These are phyloP conservation scores for Penicillium sclerotigenum DNA, from an alignment of 2,329 filamentous ascomycete genomes.

Conservation along the genomic window DNA sequence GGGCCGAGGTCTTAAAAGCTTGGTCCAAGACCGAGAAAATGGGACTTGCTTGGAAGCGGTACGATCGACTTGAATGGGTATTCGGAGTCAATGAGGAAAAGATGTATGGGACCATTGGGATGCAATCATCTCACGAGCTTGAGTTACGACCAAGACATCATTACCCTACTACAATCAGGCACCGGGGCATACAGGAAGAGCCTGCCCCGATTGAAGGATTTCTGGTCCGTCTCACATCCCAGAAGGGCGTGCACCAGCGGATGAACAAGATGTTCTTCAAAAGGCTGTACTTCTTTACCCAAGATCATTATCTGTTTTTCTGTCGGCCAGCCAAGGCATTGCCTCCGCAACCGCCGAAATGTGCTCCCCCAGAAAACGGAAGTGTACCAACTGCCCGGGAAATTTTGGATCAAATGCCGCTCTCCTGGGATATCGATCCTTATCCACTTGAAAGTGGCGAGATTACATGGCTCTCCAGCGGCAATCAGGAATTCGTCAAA, in stretches of 20 bases:
- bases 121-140: constrained; percentile 64
- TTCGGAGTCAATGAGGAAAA: constrained; percentile 63
- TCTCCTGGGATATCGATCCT: constrained; percentile 61
- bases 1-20: constrained; percentile 56
- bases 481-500: constrained; percentile 46
- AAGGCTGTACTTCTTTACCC: constrained; percentile 62
- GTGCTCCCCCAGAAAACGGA: constrained; percentile 44
- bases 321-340: constrained; percentile 58
- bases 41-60: constrained; percentile 66
- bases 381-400: constrained; percentile 54
- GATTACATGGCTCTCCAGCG: constrained; percentile 56
- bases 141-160: constrained; percentile 64
- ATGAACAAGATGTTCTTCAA: constrained; percentile 63
- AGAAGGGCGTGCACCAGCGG: constrained; percentile 57
- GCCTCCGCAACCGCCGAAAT: constrained; percentile 58
- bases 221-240: constrained; percentile 61
- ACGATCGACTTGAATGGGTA: constrained; percentile 67
- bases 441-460: constrained; percentile 55
- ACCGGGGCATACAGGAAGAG: constrained; percentile 49
- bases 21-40: constrained; percentile 60
- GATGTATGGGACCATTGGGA: constrained; percentile 67
- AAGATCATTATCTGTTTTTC: constrained; percentile 63
- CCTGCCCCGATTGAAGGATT: constrained; percentile 65
- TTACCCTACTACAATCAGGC: constrained; percentile 54
- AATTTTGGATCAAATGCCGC: constrained; percentile 56